Evolutionary conservation across 1,139 yeast species (phyloP).

Genomic region (Hyphopichia burtonii): DNA sequence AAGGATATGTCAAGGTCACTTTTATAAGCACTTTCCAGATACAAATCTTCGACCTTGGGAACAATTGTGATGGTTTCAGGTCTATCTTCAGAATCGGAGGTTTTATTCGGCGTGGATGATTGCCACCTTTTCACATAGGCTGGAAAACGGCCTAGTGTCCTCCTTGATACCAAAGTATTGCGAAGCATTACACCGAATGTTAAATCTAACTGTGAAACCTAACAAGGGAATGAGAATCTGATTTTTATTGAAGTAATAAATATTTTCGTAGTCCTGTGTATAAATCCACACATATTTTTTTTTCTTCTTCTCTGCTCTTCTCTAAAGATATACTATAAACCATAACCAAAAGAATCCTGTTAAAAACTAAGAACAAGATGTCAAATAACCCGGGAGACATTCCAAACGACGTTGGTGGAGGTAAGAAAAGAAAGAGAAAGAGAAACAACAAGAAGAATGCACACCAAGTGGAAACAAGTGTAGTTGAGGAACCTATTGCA

Average conservation of each 20-base stretch:
- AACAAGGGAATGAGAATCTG: not conserved
- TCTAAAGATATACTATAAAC: not conserved
- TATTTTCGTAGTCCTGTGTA: not conserved
- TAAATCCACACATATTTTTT: not conserved
- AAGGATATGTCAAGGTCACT: constrained; percentile 40
- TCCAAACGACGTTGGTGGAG: not conserved
- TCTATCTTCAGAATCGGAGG: not conserved
- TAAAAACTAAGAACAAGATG: no score
- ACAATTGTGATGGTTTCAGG: constrained; percentile 35
- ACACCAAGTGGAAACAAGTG: not conserved
- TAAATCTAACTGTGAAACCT: no score
- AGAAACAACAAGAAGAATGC: constrained; percentile 4
- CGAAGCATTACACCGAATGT: not conserved
- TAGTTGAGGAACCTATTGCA: not conserved
- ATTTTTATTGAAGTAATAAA: not conserved
- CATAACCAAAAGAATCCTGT: no score
- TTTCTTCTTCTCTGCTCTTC: not conserved
- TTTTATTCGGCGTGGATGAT: not conserved
- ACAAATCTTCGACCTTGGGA: constrained; percentile 35
- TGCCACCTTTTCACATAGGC: not conserved
- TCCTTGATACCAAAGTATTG: not conserved
- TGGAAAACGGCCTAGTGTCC: not conserved
- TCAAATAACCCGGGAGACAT: constrained; percentile 6
- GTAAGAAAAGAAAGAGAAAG: constrained; percentile 8
- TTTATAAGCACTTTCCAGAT: constrained; percentile 18